Percentiles rank a stretch among this genome's conserved stretches.
Conservation (phyloP, 495 filamentous ascomycete genomes). For the Aspergillus mulundensis region DNA sequence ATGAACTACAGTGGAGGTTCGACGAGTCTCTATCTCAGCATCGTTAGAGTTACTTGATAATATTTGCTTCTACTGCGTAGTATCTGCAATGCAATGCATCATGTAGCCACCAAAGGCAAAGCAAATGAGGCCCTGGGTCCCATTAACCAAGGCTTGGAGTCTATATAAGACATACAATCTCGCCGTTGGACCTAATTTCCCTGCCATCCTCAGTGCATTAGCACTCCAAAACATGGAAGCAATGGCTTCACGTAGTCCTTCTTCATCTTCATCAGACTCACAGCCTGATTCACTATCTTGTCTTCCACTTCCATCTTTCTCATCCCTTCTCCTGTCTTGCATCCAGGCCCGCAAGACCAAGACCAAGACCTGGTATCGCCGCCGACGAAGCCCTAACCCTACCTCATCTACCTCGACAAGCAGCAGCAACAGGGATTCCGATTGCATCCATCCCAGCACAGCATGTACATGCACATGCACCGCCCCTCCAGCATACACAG, state of each 20-base stretch:
- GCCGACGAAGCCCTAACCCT: not conserved
- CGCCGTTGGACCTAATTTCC: not conserved
- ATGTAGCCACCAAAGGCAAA: not conserved
- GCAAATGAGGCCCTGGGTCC: not conserved
- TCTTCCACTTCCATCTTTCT: not conserved
- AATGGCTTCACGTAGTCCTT: not conserved
- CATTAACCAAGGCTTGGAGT: not conserved
- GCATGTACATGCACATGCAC: not conserved
- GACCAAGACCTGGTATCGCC: too few species aligned
- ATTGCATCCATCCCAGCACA: not conserved
- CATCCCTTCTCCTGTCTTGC: constrained; percentile 13
- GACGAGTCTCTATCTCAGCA: too few species aligned
- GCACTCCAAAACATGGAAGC: not conserved
- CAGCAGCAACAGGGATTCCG: not conserved
- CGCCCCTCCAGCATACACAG: not conserved
- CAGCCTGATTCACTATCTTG: not conserved
- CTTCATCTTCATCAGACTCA: not conserved
- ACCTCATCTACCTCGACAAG: not conserved
- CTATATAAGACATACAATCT: constrained; percentile 4
- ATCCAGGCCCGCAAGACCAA: constrained; percentile 5
- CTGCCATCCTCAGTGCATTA: not conserved
- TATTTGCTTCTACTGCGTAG: too few species aligned
- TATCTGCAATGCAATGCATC: not conserved
- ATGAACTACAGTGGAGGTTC: too few species aligned
- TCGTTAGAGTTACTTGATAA: too few species aligned